Evolutionary conservation across 192 early-diverging fungal species (phyloP).

Genomic region (Podila verticillata): DNA sequence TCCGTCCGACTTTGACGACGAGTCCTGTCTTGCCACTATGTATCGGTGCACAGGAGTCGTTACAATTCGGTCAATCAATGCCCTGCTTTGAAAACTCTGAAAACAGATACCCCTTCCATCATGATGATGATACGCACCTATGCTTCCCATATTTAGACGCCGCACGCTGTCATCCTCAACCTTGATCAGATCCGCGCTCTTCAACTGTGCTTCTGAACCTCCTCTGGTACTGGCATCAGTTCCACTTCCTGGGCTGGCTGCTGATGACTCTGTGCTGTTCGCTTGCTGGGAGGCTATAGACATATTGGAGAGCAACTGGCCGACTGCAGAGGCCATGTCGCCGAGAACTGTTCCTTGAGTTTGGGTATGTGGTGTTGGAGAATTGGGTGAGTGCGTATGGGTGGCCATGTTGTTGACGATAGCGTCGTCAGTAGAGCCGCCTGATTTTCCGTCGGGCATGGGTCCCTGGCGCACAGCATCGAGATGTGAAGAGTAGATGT

Average conservation of each 20-base stretch:
- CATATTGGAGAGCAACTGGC: constrained; percentile 26
- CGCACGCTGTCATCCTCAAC: constrained; percentile 43
- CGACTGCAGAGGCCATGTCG: constrained; percentile 9
- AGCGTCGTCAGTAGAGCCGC: constrained; percentile 19
- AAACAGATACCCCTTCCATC: too few species aligned
- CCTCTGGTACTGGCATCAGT: background rate
- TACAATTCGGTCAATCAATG: background rate
- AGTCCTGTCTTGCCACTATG: constrained; percentile 41
- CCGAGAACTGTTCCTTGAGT: background rate
- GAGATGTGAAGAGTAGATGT: constrained; percentile 65
- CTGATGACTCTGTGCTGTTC: constrained; percentile 8
- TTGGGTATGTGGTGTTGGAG: background rate
- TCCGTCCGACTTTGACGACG: constrained; percentile 40
- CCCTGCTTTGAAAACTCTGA: background rate
- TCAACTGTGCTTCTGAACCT: constrained; percentile 28
- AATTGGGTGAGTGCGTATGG: background rate
- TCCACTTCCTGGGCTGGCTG: background rate
- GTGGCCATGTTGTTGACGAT: background rate
- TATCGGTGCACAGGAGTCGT: background rate
- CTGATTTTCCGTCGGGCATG: constrained; percentile 30
- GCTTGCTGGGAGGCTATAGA: constrained; percentile 18
- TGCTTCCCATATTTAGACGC: constrained; percentile 43
- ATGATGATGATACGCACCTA: constrained; percentile 11
- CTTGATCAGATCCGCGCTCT: constrained; percentile 39
- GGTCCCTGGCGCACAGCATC: constrained; percentile 27